Evolutionary conservation across 75 land plant species (phyloP).

Genomic region (Sequoia sempervirens): DNA sequence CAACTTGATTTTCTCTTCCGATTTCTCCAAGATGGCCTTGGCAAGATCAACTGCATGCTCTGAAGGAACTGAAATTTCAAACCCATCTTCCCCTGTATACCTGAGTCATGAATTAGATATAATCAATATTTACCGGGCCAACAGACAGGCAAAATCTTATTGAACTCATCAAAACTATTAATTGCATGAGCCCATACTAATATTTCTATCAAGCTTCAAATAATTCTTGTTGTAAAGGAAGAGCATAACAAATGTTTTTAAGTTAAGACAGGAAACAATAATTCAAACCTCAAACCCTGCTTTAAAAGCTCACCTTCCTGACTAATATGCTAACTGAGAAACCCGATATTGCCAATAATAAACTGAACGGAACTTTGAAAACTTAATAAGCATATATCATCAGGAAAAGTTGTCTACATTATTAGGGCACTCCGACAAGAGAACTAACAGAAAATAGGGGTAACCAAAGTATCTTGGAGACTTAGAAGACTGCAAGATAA

Average conservation of each 20-base stretch:
- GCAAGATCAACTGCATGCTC: slow-evolving; percentile 85
- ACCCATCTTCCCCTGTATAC: slow-evolving; percentile 99
- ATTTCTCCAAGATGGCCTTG: slow-evolving; percentile 79
- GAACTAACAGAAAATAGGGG: not conserved
- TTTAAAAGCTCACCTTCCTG: not conserved
- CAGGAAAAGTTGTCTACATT: not conserved
- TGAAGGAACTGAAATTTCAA: slow-evolving; percentile 91
- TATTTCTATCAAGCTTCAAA: slow-evolving; percentile 1
- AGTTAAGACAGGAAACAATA: not conserved
- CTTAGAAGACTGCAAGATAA: no score
- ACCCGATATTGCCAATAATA: not conserved
- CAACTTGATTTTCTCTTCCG: slow-evolving; percentile 75
- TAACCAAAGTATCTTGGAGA: not conserved
- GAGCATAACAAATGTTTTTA: not conserved
- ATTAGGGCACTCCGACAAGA: not conserved
- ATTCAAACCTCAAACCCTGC: not conserved
- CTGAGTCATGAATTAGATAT: slow-evolving; percentile 26
- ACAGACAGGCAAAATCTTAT: not conserved
- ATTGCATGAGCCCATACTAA: not conserved
- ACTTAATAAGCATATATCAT: not conserved
- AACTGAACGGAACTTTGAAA: not conserved
- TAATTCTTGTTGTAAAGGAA: not conserved
- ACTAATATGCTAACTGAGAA: not conserved
- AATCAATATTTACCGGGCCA: not conserved
- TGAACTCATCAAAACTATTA: not conserved